Conservation (phyloP, 148 eudicot genomes). For the Camellia japonica region DNA sequence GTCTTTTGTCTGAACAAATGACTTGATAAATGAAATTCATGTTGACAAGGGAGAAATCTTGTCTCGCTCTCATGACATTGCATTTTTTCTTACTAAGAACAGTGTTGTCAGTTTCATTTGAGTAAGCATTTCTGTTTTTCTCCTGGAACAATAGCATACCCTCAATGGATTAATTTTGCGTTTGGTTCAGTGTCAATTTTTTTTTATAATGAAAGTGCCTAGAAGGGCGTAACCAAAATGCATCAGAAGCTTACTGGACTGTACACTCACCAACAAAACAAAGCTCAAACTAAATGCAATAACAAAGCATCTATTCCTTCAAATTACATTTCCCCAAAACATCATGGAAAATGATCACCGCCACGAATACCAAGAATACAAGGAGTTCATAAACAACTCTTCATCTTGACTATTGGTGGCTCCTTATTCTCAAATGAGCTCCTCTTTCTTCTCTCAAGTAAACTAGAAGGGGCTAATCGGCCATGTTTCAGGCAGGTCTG, state of each 20-base stretch:
- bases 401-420: too few relatives aligned
- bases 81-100: neutral
- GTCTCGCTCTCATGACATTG: neutral
- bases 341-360: neutral
- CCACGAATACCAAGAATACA: neutral
- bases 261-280: neutral
- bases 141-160: neutral
- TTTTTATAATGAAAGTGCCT: neutral
- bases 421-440: too few relatives aligned
- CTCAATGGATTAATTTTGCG: neutral
- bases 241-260: neutral
- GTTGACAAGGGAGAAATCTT: neutral
- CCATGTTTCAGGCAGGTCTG: too few relatives aligned
- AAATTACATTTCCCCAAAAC: neutral
- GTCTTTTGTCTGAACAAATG: neutral
- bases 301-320: neutral
- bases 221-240: neutral
- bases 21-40: neutral
- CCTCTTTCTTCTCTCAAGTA: too few relatives aligned
- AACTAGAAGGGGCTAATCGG: too few relatives aligned
- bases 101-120: neutral
- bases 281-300: neutral
- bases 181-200: neutral
- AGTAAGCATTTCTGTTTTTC: neutral
- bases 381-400: too few relatives aligned